phyloP scores from a whole-genome alignment of 805 yeast species.

The Barnettozyma salicaria region DNA sequence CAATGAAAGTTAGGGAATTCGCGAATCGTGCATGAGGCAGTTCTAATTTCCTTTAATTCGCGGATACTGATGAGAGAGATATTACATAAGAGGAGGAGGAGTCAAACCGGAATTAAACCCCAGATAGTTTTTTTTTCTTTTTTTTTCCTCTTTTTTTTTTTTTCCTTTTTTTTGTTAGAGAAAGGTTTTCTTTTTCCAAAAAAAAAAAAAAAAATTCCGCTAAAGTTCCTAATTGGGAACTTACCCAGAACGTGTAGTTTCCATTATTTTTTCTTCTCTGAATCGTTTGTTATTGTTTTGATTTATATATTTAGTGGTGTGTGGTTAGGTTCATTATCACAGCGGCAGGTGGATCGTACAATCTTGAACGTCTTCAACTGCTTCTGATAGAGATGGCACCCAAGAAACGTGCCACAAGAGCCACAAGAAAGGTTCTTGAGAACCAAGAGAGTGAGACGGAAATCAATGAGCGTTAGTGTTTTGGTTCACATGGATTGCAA shows the following conservation, averaged over 20 bases:
- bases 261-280: no score
- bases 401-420: slow-evolving; percentile 3
- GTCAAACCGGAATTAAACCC: background rate
- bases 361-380: background rate
- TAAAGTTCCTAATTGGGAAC: no score
- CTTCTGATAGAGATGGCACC: background rate
- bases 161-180: background rate
- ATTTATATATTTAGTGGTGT: no score
- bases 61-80: no score
- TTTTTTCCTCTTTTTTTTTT: background rate
- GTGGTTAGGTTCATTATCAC: no score
- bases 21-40: slow-evolving; percentile 1
- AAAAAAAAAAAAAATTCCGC: no score
- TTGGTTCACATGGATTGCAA: background rate
- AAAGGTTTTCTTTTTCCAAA: no score
- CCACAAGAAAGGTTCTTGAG: background rate
- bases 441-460: background rate
- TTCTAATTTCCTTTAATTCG: background rate
- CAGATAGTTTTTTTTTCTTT: background rate
- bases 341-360: no score
- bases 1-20: slow-evolving; percentile 1
- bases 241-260: no score
- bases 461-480: slow-evolving; percentile 8
- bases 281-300: no score
- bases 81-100: no score